phyloP scores from a whole-genome alignment of 176 grass and related monocot species.

The Panicum miliaceum region DNA sequence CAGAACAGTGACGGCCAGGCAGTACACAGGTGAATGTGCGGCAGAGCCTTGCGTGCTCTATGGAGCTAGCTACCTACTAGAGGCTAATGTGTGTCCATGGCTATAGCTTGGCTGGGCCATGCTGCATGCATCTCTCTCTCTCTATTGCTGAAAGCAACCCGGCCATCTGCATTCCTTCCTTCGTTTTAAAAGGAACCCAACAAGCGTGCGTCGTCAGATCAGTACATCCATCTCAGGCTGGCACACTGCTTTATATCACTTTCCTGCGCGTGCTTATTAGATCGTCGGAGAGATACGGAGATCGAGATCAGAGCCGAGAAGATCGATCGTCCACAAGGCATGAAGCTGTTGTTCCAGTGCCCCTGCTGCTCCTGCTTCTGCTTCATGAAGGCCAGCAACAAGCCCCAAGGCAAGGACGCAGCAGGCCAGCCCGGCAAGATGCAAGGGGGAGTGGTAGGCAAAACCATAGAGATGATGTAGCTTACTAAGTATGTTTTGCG shows the following conservation, averaged over 20 bases:
- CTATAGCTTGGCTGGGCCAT: slow-evolving; percentile 34
- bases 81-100: slow-evolving; percentile 14
- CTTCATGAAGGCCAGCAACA: slow-evolving; percentile 63
- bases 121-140: not conserved
- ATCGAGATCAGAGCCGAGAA: not conserved
- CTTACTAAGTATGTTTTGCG: no score
- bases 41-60: not conserved
- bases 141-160: not conserved
- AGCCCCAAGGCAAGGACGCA: slow-evolving; percentile 29
- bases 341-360: slow-evolving; percentile 75
- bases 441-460: slow-evolving; percentile 17
- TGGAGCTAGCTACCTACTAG: not conserved
- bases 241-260: no score
- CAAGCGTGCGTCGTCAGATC: slow-evolving; percentile 3
- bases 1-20: slow-evolving; percentile 14
- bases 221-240: not conserved
- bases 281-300: not conserved
- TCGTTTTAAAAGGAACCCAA: slow-evolving; percentile 32
- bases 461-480: not conserved
- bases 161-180: not conserved
- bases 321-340: not conserved
- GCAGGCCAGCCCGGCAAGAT: not conserved
- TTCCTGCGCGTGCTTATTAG: not conserved
- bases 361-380: slow-evolving; percentile 86
- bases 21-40: slow-evolving; percentile 17